Evolutionary conservation across 2,329 filamentous ascomycete species (phyloP), one percentile per base, ranked within the genome.

Genomic region (Clonostachys chloroleuca): DNA sequence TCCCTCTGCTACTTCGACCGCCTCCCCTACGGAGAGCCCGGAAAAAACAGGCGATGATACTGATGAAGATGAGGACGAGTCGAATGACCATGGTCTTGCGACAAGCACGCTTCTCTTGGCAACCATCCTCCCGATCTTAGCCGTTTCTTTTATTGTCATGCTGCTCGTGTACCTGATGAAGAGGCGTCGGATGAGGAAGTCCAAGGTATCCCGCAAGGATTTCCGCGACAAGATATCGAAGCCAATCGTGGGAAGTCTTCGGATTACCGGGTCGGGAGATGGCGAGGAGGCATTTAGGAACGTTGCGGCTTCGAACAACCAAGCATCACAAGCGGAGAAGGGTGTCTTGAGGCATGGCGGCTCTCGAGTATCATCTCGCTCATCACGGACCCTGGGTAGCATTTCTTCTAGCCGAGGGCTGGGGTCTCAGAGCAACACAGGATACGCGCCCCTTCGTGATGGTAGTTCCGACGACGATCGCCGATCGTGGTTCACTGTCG

Each of bases 91-190:
- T 10, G 60, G 56, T 24, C 42, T 66, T 7, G 60, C 53, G 18
- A 68, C 58, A 4, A 56, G 56, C 18, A 58, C 64, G 5, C 64
- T 75, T 18, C 57, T 76, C 6, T 54, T 75, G 13, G 73, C 70
- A 1, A 67, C 71, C 4, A 63, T 77, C 4, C 58, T 77, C 4
- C 73, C 73, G 3, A 52, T 75, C 13, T 51, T 74, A 1, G 56
- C 64, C 17, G 47, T 69, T 12, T 51, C 64, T 0, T 50, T 69
- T 5, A 49, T 66, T 9, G 51, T 66, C 16, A 54, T 65, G 52
- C 49, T 68, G 4, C 50, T 68, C 6, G 50, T 63, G 18, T 69
- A 61, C 49, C 62, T 63, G 46, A 47, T 66, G 39, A 56, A 60
- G 12, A 57, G 67, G 20, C 64, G 62, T 12, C 59, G 60, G 3